Conservation (phyloP, 1,139 yeast species). For the Saccharomyces hybrid region DNA sequence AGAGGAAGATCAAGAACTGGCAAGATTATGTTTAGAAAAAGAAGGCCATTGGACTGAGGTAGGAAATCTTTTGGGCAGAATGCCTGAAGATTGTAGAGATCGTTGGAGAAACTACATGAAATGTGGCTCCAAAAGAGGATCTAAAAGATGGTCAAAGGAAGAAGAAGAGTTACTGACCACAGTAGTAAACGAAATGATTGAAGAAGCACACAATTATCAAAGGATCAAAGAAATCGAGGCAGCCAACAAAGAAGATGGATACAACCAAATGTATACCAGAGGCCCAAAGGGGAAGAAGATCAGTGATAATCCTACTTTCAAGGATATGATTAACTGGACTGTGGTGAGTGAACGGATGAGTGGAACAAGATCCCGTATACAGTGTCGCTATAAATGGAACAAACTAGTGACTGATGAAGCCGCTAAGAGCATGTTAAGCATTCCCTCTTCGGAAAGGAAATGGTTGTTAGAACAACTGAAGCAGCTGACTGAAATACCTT, state of each 20-base stretch:
- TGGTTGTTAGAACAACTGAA: constrained; percentile 48
- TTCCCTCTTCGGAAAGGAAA: constrained; percentile 35
- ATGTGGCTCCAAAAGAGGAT: too few species aligned
- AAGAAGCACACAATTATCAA: not conserved
- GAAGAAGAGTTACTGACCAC: constrained; percentile 3
- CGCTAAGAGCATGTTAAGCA: constrained; percentile 23
- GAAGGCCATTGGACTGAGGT: too few species aligned
- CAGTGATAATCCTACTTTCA: constrained; percentile 11
- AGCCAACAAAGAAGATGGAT: constrained; percentile 19
- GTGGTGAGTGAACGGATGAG: too few species aligned
- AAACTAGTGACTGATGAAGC: constrained; percentile 26
- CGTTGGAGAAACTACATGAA: too few species aligned
- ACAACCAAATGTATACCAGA: constrained; percentile 15
- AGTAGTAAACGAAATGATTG: not conserved
- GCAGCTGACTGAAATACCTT: constrained; percentile 37
- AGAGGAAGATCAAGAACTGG: too few species aligned
- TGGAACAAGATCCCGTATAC: too few species aligned
- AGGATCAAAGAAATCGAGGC: constrained; percentile 19
- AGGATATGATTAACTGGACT: too few species aligned
- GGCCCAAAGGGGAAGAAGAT: constrained; percentile 16
- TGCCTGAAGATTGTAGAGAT: too few species aligned
- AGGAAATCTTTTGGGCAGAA: too few species aligned
- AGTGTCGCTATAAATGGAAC: too few species aligned
- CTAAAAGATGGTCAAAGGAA: not conserved
- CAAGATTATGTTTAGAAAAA: too few species aligned